These are phyloP conservation scores for Phytophthora megakarya DNA, from an alignment of 352 stramenopile genomes.

Conservation along the genomic window DNA sequence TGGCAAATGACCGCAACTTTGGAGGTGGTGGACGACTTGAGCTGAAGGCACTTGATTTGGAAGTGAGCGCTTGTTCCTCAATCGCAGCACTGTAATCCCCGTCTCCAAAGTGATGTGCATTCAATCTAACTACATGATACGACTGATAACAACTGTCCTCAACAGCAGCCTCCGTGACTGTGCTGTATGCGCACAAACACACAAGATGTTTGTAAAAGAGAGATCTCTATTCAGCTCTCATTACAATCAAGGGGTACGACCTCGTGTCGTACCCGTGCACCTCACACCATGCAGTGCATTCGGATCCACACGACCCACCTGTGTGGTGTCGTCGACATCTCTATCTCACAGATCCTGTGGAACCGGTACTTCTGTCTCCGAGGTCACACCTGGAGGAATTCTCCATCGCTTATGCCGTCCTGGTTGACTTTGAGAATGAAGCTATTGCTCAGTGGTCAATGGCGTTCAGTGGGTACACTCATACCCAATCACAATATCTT, in stretches of 20 bases:
- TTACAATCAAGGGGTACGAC: constrained; percentile 2
- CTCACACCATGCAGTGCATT: constrained; percentile 10
- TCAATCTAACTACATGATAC: constrained; percentile 2
- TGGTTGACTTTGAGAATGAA: too few relatives aligned
- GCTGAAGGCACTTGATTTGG: not conserved
- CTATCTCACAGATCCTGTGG: not conserved
- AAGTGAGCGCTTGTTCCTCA: not conserved
- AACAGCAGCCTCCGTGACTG: too few relatives aligned
- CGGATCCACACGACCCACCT: not conserved
- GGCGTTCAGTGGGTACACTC: too few relatives aligned
- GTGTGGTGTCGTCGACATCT: not conserved
- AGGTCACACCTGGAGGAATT: too few relatives aligned
- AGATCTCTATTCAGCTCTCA: not conserved
- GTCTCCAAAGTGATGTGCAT: not conserved
- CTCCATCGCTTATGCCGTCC: too few relatives aligned
- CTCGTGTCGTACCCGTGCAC: constrained; percentile 3
- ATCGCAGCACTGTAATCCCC: not conserved
- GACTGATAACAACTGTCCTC: not conserved
- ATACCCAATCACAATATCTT: not conserved
- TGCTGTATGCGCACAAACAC: too few relatives aligned
- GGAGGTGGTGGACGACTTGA: not conserved
- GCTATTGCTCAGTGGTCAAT: too few relatives aligned
- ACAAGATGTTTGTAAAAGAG: constrained; percentile 4
- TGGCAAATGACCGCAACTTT: constrained; percentile 4
- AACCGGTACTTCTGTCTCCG: too few relatives aligned